phyloP scores from a whole-genome alignment of 78 protist genomes.

The Anaeramoeba ignava region DNA sequence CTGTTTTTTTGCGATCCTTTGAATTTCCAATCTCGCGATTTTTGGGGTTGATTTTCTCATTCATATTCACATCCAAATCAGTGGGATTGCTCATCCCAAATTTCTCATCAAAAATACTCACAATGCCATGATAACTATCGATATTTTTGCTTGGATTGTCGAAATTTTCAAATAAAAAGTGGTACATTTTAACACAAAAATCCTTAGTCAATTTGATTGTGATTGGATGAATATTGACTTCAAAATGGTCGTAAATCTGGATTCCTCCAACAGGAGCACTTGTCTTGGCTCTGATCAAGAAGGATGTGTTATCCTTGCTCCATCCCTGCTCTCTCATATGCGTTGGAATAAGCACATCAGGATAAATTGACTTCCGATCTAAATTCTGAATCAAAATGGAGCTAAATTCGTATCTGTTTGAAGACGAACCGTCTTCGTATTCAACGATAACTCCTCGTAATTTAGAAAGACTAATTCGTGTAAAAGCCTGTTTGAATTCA shows the following conservation, averaged over 20 bases:
- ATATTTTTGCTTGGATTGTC: neutral
- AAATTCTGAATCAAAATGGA: neutral
- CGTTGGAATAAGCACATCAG: neutral
- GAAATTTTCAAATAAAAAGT: neutral
- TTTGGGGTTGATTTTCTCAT: neutral
- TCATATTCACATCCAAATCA: neutral
- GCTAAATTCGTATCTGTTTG: neutral
- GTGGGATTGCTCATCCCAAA: neutral
- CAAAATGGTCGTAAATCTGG: neutral
- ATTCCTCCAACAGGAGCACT: neutral
- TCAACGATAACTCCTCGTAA: neutral
- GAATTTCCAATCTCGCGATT: neutral
- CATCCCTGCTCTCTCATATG: neutral
- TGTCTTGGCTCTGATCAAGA: neutral
- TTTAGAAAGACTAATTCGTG: no score
- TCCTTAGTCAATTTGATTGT: slow-evolving; percentile 1
- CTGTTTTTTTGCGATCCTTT: neutral
- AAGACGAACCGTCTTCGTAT: neutral
- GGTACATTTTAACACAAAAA: neutral
- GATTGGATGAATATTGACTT: neutral
- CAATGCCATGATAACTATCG: neutral
- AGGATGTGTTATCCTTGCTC: neutral
- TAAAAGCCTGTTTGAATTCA: no score
- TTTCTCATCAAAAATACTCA: neutral
- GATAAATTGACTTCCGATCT: neutral